Base-by-base conservation (phyloP, 768 basidiomycete species). In the Collybiopsis luxurians region DNA sequence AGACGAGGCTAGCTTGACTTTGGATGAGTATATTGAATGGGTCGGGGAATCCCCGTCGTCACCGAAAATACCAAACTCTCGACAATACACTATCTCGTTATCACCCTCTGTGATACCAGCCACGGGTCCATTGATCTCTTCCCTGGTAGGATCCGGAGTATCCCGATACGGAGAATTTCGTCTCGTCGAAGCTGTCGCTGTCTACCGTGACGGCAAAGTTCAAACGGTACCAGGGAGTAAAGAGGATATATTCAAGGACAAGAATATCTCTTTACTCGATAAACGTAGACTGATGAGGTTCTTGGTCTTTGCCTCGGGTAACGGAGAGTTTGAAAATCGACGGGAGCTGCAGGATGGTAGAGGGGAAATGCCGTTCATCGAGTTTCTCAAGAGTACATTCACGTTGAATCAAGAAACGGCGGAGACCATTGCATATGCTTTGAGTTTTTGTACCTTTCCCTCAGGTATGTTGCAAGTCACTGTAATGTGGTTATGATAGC, bases 201-300 rank as follows among this genome's bases (percentile, higher is more conserved):
- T 92, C 43, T 86, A 84, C 63, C 74, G 71, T 74, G 15, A 39
- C 21, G 73, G 79, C 1, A 68, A 67, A 52, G 66, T 84, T 53
- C 82, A 82, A 63, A 79, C 71, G 49, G 95, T 98, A 0, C 96
- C 96, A 1, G 86, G 87, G 30, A 91, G 84, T 73, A 98, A 97
- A 69, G 95, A 95, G 69, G 90, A 92, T 57, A 81, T 98, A 2
- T 98, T 98, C 81, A 94, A 90, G 74, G 87, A 83, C 72, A 85
- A 84, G 65, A 78, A 77, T 9, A 81, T 98, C 7, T 78, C 78
- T 6, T 77, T 98, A 11, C 67, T 95, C 30, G 92, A 95, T 60
- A 98, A 98, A 73, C 76, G 95, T 43, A 80, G 90, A 30, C 74
- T 98, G 24, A 98, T 98, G 90, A 90, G 95, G 56, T 93, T 96